A percentile compares a stretch with the other conserved stretches of the same genome.
Conservation (phyloP, 2,329 filamentous ascomycete species). For the Exophiala mesophila region DNA sequence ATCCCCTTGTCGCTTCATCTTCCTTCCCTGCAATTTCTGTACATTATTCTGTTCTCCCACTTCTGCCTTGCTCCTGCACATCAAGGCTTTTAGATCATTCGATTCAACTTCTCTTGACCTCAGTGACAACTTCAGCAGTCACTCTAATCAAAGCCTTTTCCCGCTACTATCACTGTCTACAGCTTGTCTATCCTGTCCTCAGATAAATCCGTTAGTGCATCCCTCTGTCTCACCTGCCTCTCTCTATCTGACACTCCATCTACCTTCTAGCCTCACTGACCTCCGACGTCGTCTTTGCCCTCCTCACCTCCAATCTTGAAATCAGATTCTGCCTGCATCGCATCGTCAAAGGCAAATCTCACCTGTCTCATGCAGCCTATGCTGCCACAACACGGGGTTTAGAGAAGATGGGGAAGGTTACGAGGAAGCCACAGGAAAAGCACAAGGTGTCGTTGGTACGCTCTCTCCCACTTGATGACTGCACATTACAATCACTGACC, state of each 20-base stretch:
- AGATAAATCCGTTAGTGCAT: background rate
- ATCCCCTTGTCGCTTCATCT: no score
- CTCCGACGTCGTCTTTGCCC: constrained; percentile 2
- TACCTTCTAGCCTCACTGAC: background rate
- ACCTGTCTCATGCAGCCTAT: constrained; percentile 21
- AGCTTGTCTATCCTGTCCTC: no score
- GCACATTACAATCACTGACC: constrained; percentile 25
- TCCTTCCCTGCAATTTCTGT: no score
- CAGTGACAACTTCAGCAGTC: no score
- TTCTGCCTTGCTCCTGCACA: no score
- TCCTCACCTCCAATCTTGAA: constrained; percentile 3
- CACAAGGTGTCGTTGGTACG: constrained; percentile 49
- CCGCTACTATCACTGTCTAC: no score
- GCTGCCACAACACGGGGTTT: constrained; percentile 16
- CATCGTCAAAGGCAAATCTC: constrained; percentile 3
- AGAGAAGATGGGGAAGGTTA: constrained; percentile 47
- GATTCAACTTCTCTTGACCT: no score
- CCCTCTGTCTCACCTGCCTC: background rate
- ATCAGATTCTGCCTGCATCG: background rate
- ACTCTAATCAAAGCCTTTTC: no score
- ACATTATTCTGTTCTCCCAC: no score
- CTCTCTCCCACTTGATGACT: constrained; percentile 20
- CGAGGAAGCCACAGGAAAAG: constrained; percentile 49
- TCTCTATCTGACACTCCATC: background rate
- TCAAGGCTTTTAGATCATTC: no score